Conservation (phyloP, 2,329 filamentous ascomycete species). For the Pseudocercospora fuligena region DNA sequence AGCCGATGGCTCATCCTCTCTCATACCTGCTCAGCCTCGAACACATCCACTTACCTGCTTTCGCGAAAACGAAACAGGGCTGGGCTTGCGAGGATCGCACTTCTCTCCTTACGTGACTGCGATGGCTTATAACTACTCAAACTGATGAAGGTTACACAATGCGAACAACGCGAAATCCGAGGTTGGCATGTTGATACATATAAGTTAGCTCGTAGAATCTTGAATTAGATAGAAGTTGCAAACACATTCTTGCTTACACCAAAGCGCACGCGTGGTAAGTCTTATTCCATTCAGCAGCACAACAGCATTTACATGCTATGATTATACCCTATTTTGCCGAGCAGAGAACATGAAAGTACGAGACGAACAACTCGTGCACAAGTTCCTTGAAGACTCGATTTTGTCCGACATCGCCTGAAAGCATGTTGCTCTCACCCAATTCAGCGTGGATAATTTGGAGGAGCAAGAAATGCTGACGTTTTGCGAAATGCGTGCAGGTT, state of each 20-base stretch:
- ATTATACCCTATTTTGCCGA: constrained; percentile 7
- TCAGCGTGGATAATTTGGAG: background rate
- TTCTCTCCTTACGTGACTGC: too few relatives aligned
- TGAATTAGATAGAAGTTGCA: background rate
- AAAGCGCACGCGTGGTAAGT: background rate
- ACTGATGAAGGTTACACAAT: background rate
- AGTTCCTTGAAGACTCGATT: constrained; percentile 6
- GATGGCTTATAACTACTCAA: background rate
- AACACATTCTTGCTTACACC: too few relatives aligned
- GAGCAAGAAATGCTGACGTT: background rate
- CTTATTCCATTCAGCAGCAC: background rate
- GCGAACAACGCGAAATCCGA: background rate
- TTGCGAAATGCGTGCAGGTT: background rate
- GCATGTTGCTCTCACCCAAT: background rate
- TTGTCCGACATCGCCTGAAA: constrained; percentile 7
- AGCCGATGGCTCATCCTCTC: constrained; percentile 1
- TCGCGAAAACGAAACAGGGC: background rate
- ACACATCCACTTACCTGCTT: background rate
- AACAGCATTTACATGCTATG: background rate
- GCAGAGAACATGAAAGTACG: background rate
- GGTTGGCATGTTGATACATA: too few relatives aligned
- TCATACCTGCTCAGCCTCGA: background rate
- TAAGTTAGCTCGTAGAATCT: too few relatives aligned
- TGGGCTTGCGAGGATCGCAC: too few relatives aligned
- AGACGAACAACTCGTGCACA: background rate